Evolutionary conservation across 768 basidiomycete species (phyloP), one percentile per base, ranked within the genome.

Genomic region (Lepiota subincarnata): DNA sequence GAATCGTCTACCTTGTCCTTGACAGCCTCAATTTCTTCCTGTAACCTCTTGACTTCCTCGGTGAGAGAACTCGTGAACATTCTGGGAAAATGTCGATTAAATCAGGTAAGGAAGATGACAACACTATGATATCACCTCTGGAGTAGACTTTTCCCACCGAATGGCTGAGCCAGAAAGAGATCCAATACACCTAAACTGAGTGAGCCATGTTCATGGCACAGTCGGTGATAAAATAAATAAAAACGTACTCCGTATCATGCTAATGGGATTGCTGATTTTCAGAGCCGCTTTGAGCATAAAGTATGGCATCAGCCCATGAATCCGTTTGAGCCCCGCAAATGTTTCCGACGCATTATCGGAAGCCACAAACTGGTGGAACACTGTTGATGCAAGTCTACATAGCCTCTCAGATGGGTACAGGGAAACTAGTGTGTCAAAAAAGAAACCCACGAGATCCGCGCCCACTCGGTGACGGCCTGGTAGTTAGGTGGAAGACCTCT

Each of bases 301-400:
- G 67, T 99, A 99, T 4, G 97, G 97, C 92, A 98, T 97, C 48
- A 96, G 71, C 1, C 94, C 93, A 64, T 99, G 97, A 39, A 97
- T 81, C 44, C 95, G 81, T 73, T 98, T 98, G 55, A 99, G 70
- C 54, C 83, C 80, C 12, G 91, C 77, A 61, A 98, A 87, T 4
- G 86, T 87, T 60, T 96, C 90, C 4, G 93, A 94, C 4, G 93
- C 88, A 55, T 86, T 86, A 67, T 99, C 97, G 18, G 93, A 82
- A 0, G 97, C 97, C 26, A 97, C 83, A 61, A 93, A 95, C 35
- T 89, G 86, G 59, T 98, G 95, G 66, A 98, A 99, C 37, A 98
- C 86, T 2, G 97, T 95, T 4, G 97, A 96, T 0, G 97, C 97
- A 59, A 98, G 75, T 34, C 95, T 98, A 55, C 38, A 36, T 20